Evolutionary conservation across 441 rosid genomes (phyloP), one percentile per base, ranked within the genome.

Genomic region (Eugenia klotzschiana): DNA sequence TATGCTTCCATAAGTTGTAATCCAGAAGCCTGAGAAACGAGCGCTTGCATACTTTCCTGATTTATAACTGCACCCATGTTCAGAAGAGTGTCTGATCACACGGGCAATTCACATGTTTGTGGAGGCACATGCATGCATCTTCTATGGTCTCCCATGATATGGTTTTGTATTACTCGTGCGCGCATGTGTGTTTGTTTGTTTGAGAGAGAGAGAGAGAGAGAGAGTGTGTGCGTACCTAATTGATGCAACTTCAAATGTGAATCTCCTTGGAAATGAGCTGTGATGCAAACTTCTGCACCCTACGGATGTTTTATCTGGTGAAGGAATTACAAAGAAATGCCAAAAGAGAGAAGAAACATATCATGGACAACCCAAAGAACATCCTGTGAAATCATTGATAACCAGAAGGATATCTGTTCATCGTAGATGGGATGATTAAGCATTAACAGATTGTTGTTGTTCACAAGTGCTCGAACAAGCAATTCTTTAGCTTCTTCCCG

Each of bases 401-500:
- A 82, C 29, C 60, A 41, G 25, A 90, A 94, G 99, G 99, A 96
- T 94, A 97, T 96, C 90, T 97, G 92, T 85, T 92, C 94, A 72
- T 94, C 92, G 37, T 89, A 86, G 69, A 91, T 88, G 85, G 97
- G 98, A 91, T 93, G 98, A 88, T 93, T 93, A 74, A 97, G 98
- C 93, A 96, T 91, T 82, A 94, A 91, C 13, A 94, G 89, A 64
- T 91, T 91, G 84, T 93, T 96, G 92, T 91, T 96, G 89, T 91
- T 93, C 87, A 97, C 95, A 74, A 93, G 55, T 81, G 97, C 96
- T 83, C 93, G 95, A 87, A 97, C 98, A 87, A 93, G 80, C 81
- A 93, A 6, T 88, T 94, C 96, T 88, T 93, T 95, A 52, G 95
- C 98, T 89, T 94, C 97, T 85, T 94, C 98, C 6, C 91, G 90